phyloP scores from a whole-genome alignment of 106 monocot species.

The Phalaenopsis aphrodite region DNA sequence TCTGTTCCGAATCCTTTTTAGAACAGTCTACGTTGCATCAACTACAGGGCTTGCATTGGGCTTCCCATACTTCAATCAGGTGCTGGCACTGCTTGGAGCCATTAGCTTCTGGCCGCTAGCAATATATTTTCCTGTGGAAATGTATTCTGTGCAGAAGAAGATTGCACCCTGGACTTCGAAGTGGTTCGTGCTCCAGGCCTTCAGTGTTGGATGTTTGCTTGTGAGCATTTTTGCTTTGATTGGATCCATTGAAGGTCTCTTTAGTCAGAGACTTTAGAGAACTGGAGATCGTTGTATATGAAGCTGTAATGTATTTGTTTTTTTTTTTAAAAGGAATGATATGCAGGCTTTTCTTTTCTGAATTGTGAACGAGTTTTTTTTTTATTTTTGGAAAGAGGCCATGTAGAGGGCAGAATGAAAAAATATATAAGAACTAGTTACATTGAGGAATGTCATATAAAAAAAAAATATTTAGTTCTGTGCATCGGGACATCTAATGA shows the following conservation, averaged over 20 bases:
- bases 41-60: slow-evolving; percentile 55
- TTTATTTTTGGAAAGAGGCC: too few species aligned
- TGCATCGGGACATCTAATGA: too few species aligned
- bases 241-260: slow-evolving; percentile 65
- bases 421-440: too few species aligned
- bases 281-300: neutral
- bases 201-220: slow-evolving; percentile 49
- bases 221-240: slow-evolving; percentile 44
- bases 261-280: slow-evolving; percentile 38
- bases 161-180: slow-evolving; percentile 38
- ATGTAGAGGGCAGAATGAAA: too few species aligned
- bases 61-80: slow-evolving; percentile 87
- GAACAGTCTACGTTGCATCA: slow-evolving; percentile 48
- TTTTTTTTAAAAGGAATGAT: too few species aligned
- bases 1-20: slow-evolving; percentile 44
- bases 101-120: slow-evolving; percentile 74
- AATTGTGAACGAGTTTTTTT: too few species aligned
- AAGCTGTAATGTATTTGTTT: too few species aligned
- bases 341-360: too few species aligned
- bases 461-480: too few species aligned
- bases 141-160: slow-evolving; percentile 70
- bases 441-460: too few species aligned
- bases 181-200: slow-evolving; percentile 45
- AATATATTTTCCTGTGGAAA: slow-evolving; percentile 83
- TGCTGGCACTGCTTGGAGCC: slow-evolving; percentile 63